phyloP scores from a whole-genome alignment of 2,329 filamentous ascomycete species.

The Didymella lethalis region DNA sequence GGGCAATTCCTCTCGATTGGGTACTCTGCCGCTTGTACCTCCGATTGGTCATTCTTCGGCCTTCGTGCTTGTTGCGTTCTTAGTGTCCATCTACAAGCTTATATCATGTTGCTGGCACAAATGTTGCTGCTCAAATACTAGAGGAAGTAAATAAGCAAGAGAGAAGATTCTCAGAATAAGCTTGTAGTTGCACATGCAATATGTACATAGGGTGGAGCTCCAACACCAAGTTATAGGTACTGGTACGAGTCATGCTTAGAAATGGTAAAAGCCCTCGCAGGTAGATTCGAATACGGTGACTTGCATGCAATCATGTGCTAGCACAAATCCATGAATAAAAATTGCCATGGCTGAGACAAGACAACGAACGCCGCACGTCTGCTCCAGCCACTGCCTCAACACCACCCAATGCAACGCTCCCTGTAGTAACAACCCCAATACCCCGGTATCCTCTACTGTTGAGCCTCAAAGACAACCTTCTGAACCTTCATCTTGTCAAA shows the following conservation, averaged over 20 bases:
- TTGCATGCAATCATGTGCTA: not conserved
- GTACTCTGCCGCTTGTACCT: constrained; percentile 11
- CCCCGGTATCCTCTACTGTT: constrained; percentile 37
- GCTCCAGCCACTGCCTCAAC: not conserved
- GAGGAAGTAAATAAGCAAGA: too few relatives aligned
- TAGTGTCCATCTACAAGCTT: too few relatives aligned
- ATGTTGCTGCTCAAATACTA: too few relatives aligned
- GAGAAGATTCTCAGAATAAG: too few relatives aligned
- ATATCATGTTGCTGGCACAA: too few relatives aligned
- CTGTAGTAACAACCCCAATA: not conserved
- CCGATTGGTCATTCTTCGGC: constrained; percentile 8
- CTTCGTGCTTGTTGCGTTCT: too few relatives aligned
- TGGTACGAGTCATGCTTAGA: constrained; percentile 15
- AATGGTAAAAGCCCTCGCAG: not conserved
- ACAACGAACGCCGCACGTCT: not conserved
- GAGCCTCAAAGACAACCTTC: constrained; percentile 61
- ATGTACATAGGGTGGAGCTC: too few relatives aligned
- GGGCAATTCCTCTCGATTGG: constrained; percentile 12
- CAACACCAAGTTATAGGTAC: not conserved
- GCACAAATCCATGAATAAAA: not conserved
- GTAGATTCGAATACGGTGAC: not conserved
- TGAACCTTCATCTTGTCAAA: constrained; percentile 63
- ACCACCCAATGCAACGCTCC: constrained; percentile 10
- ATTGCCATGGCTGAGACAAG: not conserved
- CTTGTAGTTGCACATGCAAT: too few relatives aligned